Evolutionary conservation across 2,329 filamentous ascomycete species (phyloP), one percentile per base, ranked within the genome.

Genomic region (Ceratocystis lukuohia): DNA sequence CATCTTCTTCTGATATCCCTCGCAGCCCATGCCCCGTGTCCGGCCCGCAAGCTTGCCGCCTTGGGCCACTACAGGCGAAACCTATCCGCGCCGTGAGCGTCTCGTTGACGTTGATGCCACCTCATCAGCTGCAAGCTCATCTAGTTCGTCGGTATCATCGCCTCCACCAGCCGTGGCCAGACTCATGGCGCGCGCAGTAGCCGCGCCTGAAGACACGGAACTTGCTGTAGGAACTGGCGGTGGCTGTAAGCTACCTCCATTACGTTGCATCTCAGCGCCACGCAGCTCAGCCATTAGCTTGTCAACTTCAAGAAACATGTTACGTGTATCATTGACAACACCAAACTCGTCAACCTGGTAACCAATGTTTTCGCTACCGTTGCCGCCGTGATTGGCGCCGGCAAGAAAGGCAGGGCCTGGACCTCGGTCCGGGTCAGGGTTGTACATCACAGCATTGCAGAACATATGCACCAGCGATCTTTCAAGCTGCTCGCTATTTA

Each of bases 371-470:
- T 78, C 74, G 70, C 79, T 74, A 70, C 70, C 71, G 61, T 64
- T 62, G 15, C 68, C 66, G 56, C 75, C 77, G 71, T 74, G 72
- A 53, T 77, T 72, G 17, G 64, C 63, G 50, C 77, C 72, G 66
- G 77, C 76, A 71, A 83, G 74, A 69, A 91, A 88, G 0, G 80
- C 77, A 1, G 81, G 78, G 0, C 87, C 87, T 8, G 88, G 84
- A 0, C 88, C 88, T 30, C 87, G 83, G 70, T 88, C 80, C 0
- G 88, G 86, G 69, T 96, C 90, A 0, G 89, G 86, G 71, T 97
- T 97, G 79, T 96, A 99, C 94, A 99, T 97, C 75, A 96, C 88
- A 20, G 94, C 93, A 72, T 97, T 97, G 70, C 91, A 91, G 74
- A 97, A 96, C 89, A 97, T 96, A 71, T 95, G 89, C 71, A 95